Percentiles rank a stretch among this genome's conserved stretches.
Evolutionary conservation across 2,329 filamentous ascomycete genomes (phyloP).

Genomic region (Aspergillus sp.): DNA sequence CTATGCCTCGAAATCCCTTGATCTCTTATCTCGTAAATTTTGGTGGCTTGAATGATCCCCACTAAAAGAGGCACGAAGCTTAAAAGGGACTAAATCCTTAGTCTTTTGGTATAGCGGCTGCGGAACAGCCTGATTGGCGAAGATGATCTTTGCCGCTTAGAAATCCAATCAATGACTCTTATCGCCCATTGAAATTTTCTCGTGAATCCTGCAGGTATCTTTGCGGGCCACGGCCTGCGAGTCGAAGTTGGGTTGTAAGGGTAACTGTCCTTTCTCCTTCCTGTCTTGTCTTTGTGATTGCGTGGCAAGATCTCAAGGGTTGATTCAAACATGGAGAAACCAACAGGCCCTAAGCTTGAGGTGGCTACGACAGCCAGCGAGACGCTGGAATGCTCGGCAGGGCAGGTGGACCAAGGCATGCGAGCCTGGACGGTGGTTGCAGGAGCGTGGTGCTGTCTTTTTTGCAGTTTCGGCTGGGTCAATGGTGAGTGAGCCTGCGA

Average conservation of each 20-base stretch:
- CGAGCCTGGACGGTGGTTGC: slow-evolving; percentile 57
- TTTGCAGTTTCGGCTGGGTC: slow-evolving; percentile 49
- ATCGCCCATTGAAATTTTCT: neutral
- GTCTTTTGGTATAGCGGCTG: neutral
- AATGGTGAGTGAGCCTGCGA: slow-evolving; percentile 39
- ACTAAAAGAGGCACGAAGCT: neutral
- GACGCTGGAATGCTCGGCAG: neutral
- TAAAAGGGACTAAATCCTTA: neutral
- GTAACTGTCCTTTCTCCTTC: neutral
- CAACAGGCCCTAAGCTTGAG: neutral
- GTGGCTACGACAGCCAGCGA: neutral
- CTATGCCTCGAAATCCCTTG: no score
- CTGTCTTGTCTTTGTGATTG: neutral
- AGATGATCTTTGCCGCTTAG: neutral
- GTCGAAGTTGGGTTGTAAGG: neutral
- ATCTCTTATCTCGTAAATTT: no score
- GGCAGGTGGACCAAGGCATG: slow-evolving; percentile 8
- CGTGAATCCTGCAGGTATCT: neutral
- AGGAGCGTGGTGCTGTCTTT: slow-evolving; percentile 44
- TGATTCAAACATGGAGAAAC: neutral
- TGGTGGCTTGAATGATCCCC: no score
- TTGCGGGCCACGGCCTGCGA: no score
- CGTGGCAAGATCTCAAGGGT: neutral
- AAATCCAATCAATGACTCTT: neutral
- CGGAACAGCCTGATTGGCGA: neutral